These are phyloP conservation scores for Globisporangium parvum DNA, from an alignment of 352 stramenopile species.

Conservation along the genomic window DNA sequence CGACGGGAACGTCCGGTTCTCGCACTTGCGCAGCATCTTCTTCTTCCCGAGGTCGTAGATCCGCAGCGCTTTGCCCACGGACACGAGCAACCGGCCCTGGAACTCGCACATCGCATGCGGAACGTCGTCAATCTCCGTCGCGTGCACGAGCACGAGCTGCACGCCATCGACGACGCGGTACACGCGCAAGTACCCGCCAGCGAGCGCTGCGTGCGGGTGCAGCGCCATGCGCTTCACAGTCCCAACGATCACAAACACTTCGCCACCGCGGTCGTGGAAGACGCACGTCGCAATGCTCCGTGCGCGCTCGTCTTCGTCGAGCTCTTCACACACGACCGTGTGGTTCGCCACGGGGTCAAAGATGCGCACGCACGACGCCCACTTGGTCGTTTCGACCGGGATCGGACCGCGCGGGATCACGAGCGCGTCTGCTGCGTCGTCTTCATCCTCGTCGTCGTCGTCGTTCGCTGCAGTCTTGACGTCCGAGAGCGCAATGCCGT, in stretches of 20 bases:
- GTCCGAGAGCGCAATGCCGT: slow-evolving; percentile 59
- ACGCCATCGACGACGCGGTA: slow-evolving; percentile 92
- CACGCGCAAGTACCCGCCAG: slow-evolving; percentile 82
- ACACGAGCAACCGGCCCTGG: slow-evolving; percentile 95
- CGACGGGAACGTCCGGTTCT: slow-evolving; percentile 92
- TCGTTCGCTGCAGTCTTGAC: slow-evolving; percentile 25
- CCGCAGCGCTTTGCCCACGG: slow-evolving; percentile 91
- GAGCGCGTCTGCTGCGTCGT: slow-evolving; percentile 74
- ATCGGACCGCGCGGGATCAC: slow-evolving; percentile 56
- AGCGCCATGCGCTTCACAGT: slow-evolving; percentile 95
- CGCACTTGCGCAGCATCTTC: slow-evolving; percentile 98
- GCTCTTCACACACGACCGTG: slow-evolving; percentile 88
- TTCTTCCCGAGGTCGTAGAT: slow-evolving; percentile 99
- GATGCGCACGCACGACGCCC: slow-evolving; percentile 97
- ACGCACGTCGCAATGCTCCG: slow-evolving; percentile 91
- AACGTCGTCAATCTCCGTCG: slow-evolving; percentile 95
- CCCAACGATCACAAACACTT: slow-evolving; percentile 96
- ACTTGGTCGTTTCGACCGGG: slow-evolving; percentile 70
- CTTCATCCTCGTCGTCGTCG: slow-evolving; percentile 82
- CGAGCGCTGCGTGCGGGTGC: slow-evolving; percentile 73
- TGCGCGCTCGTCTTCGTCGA: slow-evolving; percentile 92
- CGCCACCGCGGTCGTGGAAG: slow-evolving; percentile 94
- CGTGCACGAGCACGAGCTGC: slow-evolving; percentile 95
- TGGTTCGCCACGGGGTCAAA: slow-evolving; percentile 91
- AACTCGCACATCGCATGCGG: slow-evolving; percentile 97